Evolutionary conservation across 805 yeast species (phyloP).

Genomic region (Cyberlindnera misumaiensis): DNA sequence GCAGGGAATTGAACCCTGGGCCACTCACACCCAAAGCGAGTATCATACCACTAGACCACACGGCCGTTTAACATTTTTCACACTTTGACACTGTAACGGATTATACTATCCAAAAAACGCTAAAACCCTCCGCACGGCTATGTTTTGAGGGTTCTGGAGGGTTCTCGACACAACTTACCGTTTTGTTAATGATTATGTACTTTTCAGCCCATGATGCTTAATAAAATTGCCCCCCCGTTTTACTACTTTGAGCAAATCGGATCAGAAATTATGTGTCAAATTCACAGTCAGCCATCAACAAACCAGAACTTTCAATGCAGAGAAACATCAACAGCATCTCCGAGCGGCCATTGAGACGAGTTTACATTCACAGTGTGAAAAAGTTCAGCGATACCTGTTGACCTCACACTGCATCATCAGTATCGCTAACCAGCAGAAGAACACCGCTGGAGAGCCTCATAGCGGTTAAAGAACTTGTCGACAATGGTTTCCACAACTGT

Average conservation of each 20-base stretch:
- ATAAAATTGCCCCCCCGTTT: too few species aligned
- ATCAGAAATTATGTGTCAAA: neutral
- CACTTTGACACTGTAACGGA: too few species aligned
- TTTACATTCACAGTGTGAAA: neutral
- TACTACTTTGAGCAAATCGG: neutral
- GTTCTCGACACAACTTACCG: too few species aligned
- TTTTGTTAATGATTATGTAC: too few species aligned
- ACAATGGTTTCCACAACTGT: constrained; percentile 5
- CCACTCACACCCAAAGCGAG: constrained; percentile 20
- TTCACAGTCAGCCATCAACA: neutral
- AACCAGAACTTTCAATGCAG: neutral
- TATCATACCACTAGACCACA: constrained; percentile 7
- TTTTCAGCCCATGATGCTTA: too few species aligned
- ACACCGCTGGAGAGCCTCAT: constrained; percentile 6
- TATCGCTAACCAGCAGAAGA: constrained; percentile 2
- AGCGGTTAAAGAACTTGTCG: constrained; percentile 1
- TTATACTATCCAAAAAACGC: too few species aligned
- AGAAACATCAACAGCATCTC: constrained; percentile 1
- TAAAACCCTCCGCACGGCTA: too few species aligned
- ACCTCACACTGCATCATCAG: neutral
- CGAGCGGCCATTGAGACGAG: neutral
- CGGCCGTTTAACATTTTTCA: constrained; percentile 4
- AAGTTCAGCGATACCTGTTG: neutral
- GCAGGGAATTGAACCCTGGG: constrained; percentile 26
- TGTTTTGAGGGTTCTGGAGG: too few species aligned